Base-by-base conservation (phyloP, 176 grass and related monocot genomes). In the Rhipidocladum racemiflorum region DNA sequence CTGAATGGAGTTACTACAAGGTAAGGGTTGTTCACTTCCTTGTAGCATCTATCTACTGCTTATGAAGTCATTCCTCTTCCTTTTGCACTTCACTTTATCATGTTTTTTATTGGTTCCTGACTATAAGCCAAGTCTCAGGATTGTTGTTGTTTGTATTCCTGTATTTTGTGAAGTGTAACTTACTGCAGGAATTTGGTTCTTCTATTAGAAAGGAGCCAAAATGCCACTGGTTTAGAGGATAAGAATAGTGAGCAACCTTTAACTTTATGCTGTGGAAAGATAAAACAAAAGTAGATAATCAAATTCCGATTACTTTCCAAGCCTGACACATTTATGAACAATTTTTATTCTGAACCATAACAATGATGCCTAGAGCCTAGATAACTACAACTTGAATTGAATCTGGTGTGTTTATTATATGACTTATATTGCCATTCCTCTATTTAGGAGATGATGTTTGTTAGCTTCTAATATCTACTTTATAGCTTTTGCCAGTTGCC, bases 1-100 rank as follows among this genome's bases (percentile, higher is more conserved):
- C 93, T 28, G 93, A 96, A 78, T 96, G 93, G 93, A 96, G 90
- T 69, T 96, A 92, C 70, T 96, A 96, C 84, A 96, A 96, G 90
- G 93, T 90, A 85, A 68, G 61, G 49, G 17, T 62, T 24, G 30
- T 53, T 60, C 30, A 32, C 34, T 59, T 40, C 32, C 25, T 80
- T 55, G 0, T 81, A 50, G 9, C 29, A 72, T 89, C 56, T 88
- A 61, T 79, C 36, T 74, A 50, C 54, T 32, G 1, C 28, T 80
- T 50, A 44, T 66, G 45, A 55, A 75, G 71, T 35, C 23, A 60
- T 55, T 39, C 10, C 11, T 45, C 39, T 78, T 57, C 8, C 3
- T 64, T 77, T 24, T 15, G 38, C 1, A 7, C 81, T 63, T 55
- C 35, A 55, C 29, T 76, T 68, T 21, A 62, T 55, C 32, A 71